These are phyloP conservation scores for Ensete ventricosum DNA, from an alignment of 176 grass and related monocot genomes.

Conservation along the genomic window DNA sequence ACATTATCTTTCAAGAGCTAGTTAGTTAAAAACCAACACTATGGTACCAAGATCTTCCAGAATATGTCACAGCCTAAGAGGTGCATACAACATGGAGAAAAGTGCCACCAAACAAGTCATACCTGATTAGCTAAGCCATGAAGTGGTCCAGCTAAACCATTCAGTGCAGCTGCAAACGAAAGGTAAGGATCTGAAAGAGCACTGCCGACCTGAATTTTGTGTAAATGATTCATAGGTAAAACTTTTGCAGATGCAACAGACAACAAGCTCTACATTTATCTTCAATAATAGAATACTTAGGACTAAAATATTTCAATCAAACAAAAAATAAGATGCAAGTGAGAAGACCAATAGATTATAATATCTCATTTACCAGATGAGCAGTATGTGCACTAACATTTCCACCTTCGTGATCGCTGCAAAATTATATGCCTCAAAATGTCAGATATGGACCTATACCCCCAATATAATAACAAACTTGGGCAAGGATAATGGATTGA, in stretches of 20 bases:
- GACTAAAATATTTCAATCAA: neutral
- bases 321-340: neutral
- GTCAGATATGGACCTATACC: neutral
- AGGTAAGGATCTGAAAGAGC: constrained; percentile 92
- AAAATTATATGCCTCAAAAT: constrained; percentile 27
- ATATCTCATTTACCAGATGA: constrained; percentile 71
- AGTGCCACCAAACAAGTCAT: neutral
- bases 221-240: neutral
- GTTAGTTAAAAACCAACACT: neutral
- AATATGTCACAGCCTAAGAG: too few relatives aligned
- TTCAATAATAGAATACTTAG: too few relatives aligned
- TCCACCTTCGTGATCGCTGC: constrained; percentile 90
- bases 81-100: too few relatives aligned
- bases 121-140: constrained; percentile 98
- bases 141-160: constrained; percentile 89
- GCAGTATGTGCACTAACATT: constrained; percentile 98
- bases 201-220: constrained; percentile 68
- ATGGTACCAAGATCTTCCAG: neutral
- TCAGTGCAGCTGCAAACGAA: constrained; percentile 85
- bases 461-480: neutral
- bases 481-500: constrained; percentile 10
- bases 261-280: neutral
- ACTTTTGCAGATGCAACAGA: neutral
- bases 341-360: constrained; percentile 15
- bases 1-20: neutral